Conservation (phyloP, 2,329 filamentous ascomycete species). For the Colletotrichum caudatum region DNA sequence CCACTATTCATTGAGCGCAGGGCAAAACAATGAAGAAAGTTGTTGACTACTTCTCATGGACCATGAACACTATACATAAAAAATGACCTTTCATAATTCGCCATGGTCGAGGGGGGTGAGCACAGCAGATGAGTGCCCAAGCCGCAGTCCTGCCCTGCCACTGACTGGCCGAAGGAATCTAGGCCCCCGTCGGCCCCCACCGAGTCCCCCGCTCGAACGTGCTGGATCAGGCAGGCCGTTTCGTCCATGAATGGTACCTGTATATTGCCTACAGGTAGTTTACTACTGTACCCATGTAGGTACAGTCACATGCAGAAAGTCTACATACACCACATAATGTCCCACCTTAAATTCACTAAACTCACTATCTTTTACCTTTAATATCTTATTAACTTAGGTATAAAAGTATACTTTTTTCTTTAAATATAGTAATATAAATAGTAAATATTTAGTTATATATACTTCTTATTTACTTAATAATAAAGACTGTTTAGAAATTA, state of each 20-base stretch:
- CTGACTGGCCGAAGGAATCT: constrained; percentile 1
- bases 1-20: neutral
- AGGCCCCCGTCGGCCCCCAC: constrained; percentile 5
- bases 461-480: no score
- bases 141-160: no score
- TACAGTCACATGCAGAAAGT: no score
- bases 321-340: no score
- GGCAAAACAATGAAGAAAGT: neutral
- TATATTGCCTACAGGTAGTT: neutral
- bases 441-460: no score
- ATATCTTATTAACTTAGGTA: no score
- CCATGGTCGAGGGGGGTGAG: neutral
- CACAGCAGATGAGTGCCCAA: neutral
- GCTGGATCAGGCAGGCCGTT: constrained; percentile 31
- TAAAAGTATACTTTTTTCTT: no score
- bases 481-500: no score
- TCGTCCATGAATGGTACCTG: neutral
- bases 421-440: no score
- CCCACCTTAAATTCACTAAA: no score
- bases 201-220: constrained; percentile 5
- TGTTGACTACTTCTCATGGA: neutral
- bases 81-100: neutral
- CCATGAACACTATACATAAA: neutral
- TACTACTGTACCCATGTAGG: no score
- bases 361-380: no score